Percentiles rank a stretch among this genome's conserved stretches.
Conservation (phyloP, 1,284 basidiomycete species). For the Puccinia sorghi region DNA sequence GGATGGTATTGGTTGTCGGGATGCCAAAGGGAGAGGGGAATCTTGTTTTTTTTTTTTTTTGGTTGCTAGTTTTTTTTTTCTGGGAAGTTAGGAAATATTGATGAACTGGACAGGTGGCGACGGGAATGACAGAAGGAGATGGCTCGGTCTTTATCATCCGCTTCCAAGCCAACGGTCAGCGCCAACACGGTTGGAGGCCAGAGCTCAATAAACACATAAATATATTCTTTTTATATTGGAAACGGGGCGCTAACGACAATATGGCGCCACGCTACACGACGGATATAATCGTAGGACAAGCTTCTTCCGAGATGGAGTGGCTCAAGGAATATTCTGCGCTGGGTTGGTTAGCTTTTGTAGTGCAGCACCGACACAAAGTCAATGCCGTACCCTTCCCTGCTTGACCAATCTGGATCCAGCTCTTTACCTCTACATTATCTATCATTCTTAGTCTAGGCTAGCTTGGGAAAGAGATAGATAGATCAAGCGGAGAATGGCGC, state of each 20-base stretch:
- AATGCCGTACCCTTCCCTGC: background rate
- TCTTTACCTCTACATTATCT: background rate
- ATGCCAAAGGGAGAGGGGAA: background rate
- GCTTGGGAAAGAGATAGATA: background rate
- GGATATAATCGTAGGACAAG: background rate
- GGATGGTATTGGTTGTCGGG: background rate
- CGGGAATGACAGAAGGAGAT: background rate
- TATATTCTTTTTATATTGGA: background rate
- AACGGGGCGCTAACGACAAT: background rate
- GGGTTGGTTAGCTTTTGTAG: background rate
- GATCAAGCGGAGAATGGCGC: background rate
- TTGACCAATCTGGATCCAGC: background rate
- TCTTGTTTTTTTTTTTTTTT: background rate
- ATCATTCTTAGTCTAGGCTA: background rate
- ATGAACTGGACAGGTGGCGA: conserved; percentile 15
- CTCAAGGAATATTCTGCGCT: background rate
- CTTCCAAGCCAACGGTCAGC: background rate
- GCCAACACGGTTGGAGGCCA: background rate
- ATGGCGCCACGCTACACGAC: background rate
- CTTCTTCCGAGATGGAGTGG: background rate
- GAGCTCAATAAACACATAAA: background rate
- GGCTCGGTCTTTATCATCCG: background rate
- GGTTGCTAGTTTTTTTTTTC: background rate
- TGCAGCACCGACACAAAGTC: no score
- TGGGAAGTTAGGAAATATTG: background rate